Conservation (phyloP, 768 basidiomycete genomes). For the Mrakia gelida region DNA sequence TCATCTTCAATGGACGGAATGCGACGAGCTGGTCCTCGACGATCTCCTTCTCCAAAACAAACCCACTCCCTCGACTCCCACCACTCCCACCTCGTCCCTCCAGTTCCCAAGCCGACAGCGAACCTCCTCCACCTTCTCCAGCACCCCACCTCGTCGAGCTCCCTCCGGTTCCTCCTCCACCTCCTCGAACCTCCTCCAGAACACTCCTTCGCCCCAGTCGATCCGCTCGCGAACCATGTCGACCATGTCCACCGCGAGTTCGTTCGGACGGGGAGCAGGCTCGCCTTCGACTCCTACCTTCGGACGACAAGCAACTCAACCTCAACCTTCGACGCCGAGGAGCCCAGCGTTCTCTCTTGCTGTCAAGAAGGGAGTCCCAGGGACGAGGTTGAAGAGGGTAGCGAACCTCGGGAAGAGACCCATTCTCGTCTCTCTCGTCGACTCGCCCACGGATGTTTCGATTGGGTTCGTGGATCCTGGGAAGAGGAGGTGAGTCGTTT, state of each 20-base stretch:
- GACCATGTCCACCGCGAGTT: neutral
- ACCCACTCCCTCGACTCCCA: neutral
- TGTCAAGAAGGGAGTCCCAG: neutral
- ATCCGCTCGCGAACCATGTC: neutral
- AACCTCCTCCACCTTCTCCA: neutral
- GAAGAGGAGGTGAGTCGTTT: neutral
- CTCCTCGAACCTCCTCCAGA: neutral
- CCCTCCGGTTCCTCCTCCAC: neutral
- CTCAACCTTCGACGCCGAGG: neutral
- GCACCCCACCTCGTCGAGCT: neutral
- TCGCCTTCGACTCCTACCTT: neutral
- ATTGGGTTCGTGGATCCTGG: constrained; percentile 18
- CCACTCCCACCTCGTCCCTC: too few relatives aligned
- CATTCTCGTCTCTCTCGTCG: neutral
- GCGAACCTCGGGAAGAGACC: neutral
- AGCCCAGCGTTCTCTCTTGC: neutral
- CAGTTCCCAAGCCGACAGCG: neutral
- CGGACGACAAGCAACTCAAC: neutral
- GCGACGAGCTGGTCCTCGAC: constrained; percentile 10
- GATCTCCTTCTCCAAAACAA: neutral
- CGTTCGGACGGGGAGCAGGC: too few relatives aligned
- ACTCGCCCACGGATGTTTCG: neutral
- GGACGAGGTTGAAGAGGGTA: neutral
- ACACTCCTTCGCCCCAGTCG: neutral
- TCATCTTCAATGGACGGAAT: constrained; percentile 33